Base-by-base conservation (phyloP, 257 asterid species). In the Ehretia macrophylla region DNA sequence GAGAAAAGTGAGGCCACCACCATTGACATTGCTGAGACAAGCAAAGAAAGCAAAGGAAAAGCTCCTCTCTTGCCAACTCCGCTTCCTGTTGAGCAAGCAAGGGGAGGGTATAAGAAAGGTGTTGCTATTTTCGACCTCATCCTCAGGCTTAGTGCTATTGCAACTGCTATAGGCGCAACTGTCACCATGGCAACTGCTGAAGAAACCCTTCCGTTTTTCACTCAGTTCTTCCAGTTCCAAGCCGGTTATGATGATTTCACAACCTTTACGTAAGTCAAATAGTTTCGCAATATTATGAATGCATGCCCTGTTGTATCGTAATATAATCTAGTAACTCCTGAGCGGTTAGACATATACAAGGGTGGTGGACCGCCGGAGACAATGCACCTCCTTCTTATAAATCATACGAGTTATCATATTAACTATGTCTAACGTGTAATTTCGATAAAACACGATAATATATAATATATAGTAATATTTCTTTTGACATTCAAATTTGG, bases 181-280 rank as follows among this genome's bases (percentile, higher is more conserved):
- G 67, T 85, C 17, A 32, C 75, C 67, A 91, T 91, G 98, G 95
- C 78, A 48, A 88, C 95, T 42, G 52, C 94, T n/a, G 86, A 88
- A 55, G 79, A 91, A 59, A 85, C 94, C 3, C 95, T 88, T n/a
- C 98, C 96, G 0, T 88, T 91, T 66, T 85, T 83, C 84, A 87
- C 94, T 17, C 98, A 88, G 63, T 91, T 88, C 90, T 88, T 91
- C 75, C 98, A 91, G 75, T 91, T 91, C 67, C 77, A 68, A 71
- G 96, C 95, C 52, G 82, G 91, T 55, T 91, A 87, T 13, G 89
- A 88, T 10, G 96, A 91, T 66, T 80, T 91, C 48, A 85, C 95
- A 0, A 67, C 94, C 75, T 88, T 88, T 80, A 21, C 81, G 98
- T 88, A 57, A 77, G 94, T 50, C 55, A n/a, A n/a, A n/a, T n/a